A percentile compares a stretch with the other conserved stretches of the same genome.
These are phyloP conservation scores for Piloderma croceum DNA, from an alignment of 768 basidiomycete species.

Conservation along the genomic window DNA sequence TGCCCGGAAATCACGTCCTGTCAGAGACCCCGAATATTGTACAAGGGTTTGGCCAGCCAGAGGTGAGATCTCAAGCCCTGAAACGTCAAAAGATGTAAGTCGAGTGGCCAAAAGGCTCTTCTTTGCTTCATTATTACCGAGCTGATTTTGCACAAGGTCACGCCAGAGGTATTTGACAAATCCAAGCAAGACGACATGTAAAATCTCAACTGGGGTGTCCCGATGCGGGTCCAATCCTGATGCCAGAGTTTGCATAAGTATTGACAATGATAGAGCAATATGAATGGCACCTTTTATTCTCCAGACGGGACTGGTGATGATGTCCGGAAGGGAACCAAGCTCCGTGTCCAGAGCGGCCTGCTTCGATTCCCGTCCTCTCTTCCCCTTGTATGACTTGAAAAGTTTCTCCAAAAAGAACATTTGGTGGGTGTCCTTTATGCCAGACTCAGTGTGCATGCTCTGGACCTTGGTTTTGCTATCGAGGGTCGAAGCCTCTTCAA, in stretches of 20 bases:
- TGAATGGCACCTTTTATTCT: constrained; percentile 15
- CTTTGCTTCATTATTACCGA: constrained; percentile 19
- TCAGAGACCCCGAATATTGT: constrained; percentile 32
- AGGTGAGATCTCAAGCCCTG: constrained; percentile 27
- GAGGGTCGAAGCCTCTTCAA: constrained; percentile 12
- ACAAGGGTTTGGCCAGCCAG: constrained; percentile 30
- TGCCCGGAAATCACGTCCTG: no score
- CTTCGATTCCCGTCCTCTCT: constrained; percentile 8
- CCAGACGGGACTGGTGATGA: constrained; percentile 32
- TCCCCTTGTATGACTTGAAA: constrained; percentile 13
- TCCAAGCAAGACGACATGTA: constrained; percentile 38
- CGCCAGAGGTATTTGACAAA: constrained; percentile 47
- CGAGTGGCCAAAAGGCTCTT: constrained; percentile 24
- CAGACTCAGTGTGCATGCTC: constrained; percentile 19
- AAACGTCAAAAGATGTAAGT: constrained; percentile 25
- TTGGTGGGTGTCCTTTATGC: constrained; percentile 31
- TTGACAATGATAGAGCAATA: neutral
- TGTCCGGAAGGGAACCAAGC: constrained; percentile 10
- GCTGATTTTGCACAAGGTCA: constrained; percentile 24
- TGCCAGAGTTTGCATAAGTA: neutral
- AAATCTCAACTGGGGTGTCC: constrained; percentile 41
- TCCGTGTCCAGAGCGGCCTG: constrained; percentile 11
- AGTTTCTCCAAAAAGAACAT: constrained; percentile 20
- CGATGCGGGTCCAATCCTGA: constrained; percentile 36
- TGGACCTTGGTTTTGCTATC: constrained; percentile 14